These are phyloP conservation scores for Rosa lucieae DNA, from an alignment of 306 rosid species.

Conservation along the genomic window DNA sequence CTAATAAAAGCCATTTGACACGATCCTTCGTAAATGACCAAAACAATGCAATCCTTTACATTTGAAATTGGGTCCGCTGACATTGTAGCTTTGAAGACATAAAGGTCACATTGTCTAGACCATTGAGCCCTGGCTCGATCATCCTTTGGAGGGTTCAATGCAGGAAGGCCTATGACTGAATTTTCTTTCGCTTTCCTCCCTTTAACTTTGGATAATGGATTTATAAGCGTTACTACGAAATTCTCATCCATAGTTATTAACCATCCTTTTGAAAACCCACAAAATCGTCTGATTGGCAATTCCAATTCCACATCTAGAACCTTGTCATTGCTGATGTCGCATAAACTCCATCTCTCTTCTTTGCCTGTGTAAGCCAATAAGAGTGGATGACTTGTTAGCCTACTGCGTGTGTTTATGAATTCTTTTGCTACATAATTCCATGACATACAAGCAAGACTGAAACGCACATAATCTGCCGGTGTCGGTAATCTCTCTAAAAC, in stretches of 20 bases:
- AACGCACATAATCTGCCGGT: too few species aligned
- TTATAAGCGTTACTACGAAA: neutral
- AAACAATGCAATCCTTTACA: neutral
- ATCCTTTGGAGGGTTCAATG: neutral
- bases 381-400: neutral
- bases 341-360: neutral
- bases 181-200: neutral
- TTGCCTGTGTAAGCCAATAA: neutral
- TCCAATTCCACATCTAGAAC: neutral
- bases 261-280: neutral
- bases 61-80: constrained; percentile 4
- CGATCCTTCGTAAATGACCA: neutral
- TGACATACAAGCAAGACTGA: neutral
- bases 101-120: neutral
- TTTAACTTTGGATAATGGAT: neutral
- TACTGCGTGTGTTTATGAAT: too few species aligned
- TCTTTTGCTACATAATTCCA: neutral
- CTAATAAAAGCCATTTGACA: neutral
- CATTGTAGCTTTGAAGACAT: neutral
- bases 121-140: neutral
- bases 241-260: neutral
- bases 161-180: neutral
- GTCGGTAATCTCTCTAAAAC: neutral
- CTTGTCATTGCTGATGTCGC: neutral
- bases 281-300: neutral